Evolutionary conservation across 116 monocot species (phyloP).

Genomic region (Dioscorea cayenensis): DNA sequence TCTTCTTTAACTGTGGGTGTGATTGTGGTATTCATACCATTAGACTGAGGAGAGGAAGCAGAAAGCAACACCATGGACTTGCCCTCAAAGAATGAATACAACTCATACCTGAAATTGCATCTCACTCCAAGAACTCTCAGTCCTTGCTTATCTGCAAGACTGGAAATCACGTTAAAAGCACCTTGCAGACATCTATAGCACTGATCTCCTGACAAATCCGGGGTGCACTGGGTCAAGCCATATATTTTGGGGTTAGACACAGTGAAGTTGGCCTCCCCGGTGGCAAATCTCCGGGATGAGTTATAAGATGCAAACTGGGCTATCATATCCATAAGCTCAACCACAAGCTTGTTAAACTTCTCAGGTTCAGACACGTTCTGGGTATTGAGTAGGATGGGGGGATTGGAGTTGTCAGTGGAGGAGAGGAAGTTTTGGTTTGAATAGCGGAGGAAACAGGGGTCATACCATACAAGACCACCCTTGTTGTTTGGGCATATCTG

Average conservation of each 20-base stretch:
- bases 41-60: background rate
- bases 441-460: conserved; percentile 8
- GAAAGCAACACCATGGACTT: background rate
- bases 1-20: background rate
- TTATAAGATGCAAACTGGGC: background rate
- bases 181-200: conserved; percentile 8
- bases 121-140: conserved; percentile 1
- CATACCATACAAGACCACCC: conserved; percentile 14
- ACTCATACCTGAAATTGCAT: conserved; percentile 7
- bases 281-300: conserved; percentile 6
- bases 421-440: background rate
- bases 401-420: background rate
- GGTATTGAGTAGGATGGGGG: background rate
- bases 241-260: conserved; percentile 2
- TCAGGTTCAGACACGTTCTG: background rate
- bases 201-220: background rate
- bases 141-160: no score
- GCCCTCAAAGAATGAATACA: conserved; percentile 6
- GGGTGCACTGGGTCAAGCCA: conserved; percentile 17
- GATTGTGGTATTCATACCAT: background rate
- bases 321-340: background rate
- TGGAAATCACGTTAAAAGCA: no score
- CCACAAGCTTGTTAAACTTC: background rate
- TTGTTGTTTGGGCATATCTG: conserved; percentile 8
- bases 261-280: conserved; percentile 4